phyloP scores from a whole-genome alignment of 129 eudicot genomes.

The Chrysanthemum lavandulifolium region DNA sequence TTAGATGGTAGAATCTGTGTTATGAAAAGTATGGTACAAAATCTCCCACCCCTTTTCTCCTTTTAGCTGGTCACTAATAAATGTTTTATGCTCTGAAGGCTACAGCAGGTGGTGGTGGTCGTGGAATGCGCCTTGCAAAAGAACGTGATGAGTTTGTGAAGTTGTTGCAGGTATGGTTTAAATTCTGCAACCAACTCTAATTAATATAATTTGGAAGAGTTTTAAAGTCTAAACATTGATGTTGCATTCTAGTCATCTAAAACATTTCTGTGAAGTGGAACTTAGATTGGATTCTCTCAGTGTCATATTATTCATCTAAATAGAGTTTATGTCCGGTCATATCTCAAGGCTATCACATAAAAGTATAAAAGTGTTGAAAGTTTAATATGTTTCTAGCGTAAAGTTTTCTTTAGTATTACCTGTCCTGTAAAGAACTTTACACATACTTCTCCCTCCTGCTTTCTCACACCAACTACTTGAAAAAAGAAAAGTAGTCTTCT shows the following conservation, averaged over 20 bases:
- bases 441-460: not conserved
- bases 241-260: not conserved
- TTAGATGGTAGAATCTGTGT: not conserved
- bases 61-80: conserved; percentile 1
- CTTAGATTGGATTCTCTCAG: too few species aligned
- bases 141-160: conserved; percentile 91
- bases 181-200: conserved; percentile 11
- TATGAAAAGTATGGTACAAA: not conserved
- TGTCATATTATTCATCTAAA: too few species aligned
- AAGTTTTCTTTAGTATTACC: not conserved
- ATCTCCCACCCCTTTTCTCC: not conserved
- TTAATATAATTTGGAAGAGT: not conserved
- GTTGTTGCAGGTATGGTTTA: conserved; percentile 64
- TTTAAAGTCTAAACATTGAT: conserved; percentile 2
- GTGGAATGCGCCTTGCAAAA: conserved; percentile 99
- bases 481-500: not conserved
- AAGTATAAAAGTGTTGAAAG: too few species aligned
- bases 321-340: too few species aligned
- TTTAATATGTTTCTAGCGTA: too few species aligned
- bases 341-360: too few species aligned
- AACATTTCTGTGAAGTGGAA: not conserved
- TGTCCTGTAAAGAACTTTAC: not conserved
- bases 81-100: conserved; percentile 56
- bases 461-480: conserved; percentile 3
- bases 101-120: conserved; percentile 99